Conservation (phyloP, 208 protist genomes). For the Wallacemonas rigidus region DNA sequence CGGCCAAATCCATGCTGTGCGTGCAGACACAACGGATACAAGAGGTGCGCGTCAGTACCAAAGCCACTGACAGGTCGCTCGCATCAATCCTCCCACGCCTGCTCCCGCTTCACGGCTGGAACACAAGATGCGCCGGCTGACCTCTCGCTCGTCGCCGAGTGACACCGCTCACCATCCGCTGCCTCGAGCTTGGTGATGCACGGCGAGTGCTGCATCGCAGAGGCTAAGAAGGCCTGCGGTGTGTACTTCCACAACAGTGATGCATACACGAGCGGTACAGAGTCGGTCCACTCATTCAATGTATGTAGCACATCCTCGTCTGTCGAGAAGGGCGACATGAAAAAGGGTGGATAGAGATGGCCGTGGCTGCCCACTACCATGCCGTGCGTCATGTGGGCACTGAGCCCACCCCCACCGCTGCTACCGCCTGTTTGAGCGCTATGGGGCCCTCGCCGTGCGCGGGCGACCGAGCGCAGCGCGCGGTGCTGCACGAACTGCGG, state of each 20-base stretch:
- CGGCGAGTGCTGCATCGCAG: slow-evolving; percentile 25
- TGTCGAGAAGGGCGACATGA: slow-evolving; percentile 61
- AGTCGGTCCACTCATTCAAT: slow-evolving; percentile 65
- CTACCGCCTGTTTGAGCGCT: background rate
- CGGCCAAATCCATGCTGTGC: too few relatives aligned
- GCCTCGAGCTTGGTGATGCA: background rate
- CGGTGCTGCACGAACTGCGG: slow-evolving; percentile 59
- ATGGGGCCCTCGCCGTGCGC: slow-evolving; percentile 11
- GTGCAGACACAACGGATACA: too few relatives aligned
- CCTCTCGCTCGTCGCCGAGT: too few relatives aligned
- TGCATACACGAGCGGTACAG: slow-evolving; percentile 66
- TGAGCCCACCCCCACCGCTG: background rate
- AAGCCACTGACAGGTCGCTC: too few relatives aligned
- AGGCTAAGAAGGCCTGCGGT: slow-evolving; percentile 47
- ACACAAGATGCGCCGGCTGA: background rate
- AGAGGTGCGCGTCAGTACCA: too few relatives aligned
- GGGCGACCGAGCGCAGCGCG: slow-evolving; percentile 41
- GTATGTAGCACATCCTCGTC: slow-evolving; percentile 75
- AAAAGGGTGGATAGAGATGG: slow-evolving; percentile 33
- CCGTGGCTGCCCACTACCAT: slow-evolving; percentile 27
- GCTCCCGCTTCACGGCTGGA: slow-evolving; percentile 7
- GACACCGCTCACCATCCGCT: background rate
- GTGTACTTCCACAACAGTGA: slow-evolving; percentile 76
- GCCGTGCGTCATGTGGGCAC: background rate
- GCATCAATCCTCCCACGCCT: background rate